Evolutionary conservation across 2,329 filamentous ascomycete species (phyloP), one percentile per base, ranked within the genome.

Genomic region (Alternaria sp.): DNA sequence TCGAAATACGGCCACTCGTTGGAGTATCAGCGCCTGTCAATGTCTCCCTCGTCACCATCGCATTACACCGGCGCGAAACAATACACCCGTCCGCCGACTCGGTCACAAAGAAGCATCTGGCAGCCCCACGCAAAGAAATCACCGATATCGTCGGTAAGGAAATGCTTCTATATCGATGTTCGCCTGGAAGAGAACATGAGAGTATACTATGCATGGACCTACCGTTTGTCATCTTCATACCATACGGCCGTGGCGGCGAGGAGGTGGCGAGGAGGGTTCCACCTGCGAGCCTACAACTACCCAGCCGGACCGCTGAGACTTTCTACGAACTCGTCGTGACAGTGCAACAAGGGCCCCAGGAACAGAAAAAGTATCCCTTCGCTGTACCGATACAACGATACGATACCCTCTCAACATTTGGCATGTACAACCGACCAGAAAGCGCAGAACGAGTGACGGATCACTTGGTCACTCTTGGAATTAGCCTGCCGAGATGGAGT

Each of bases 381-480:
- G 92, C 95, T 1, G 90, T 98, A 37, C 94, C 94, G 1, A 87
- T 99, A 68, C 88, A 92, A 67, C 86, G 95, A 74, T 99, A 98
- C 81, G 95, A 99, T 78, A 99, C 94, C 1, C 83, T 99, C 48
- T 97, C 93, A 40, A 98, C 95, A 1, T 99, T 99, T 80, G 95
- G 95, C 79, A 98, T 98, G 95, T 99, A 98, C 82, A 98, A 98
- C 80, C 90, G 93, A 54, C 94, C 93, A 14, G 94, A 97, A 78
- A 90, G 90, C 58, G 92, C 92, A 55, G 90, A 96, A 71, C 87
- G 89, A 60, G 91, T 93, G 31, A 88, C 90, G 51, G 95, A 98
- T 80, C 95, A 96, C 77, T 82, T 98, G 54, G 92, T 98, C 60
- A 96, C 92, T 8, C 82, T 98, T 54, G 92, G 91, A 44, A 96